A percentile compares a stretch with the other conserved stretches of the same genome.
Evolutionary conservation across 148 eudicot species (phyloP).

Genomic region (Pharnaceum exiguum): DNA sequence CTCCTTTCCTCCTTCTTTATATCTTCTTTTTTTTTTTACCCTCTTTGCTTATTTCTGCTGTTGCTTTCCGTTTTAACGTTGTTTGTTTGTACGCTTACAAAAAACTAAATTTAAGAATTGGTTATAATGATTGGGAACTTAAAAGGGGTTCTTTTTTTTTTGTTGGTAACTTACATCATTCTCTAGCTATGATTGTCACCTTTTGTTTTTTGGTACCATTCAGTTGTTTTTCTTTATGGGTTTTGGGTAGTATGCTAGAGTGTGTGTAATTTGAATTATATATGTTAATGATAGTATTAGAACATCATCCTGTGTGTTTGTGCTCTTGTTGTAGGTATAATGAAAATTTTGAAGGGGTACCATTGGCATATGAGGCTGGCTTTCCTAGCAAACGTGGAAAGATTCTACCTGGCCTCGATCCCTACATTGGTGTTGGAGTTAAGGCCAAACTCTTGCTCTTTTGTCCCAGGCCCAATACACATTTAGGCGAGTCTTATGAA

Average conservation of each 20-base stretch:
- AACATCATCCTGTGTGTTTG: too few relatives aligned
- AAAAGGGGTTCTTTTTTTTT: too few relatives aligned
- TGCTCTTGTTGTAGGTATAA: constrained; percentile 38
- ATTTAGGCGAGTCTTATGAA: constrained; percentile 47
- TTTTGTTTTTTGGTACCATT: too few relatives aligned
- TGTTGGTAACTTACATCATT: too few relatives aligned
- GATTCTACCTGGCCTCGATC: constrained; percentile 61
- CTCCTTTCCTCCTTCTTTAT: not conserved
- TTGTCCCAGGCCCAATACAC: constrained; percentile 68
- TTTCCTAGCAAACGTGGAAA: constrained; percentile 34
- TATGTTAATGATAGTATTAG: too few relatives aligned
- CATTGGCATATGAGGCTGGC: constrained; percentile 61
- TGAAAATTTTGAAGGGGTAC: constrained; percentile 76
- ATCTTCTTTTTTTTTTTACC: not conserved
- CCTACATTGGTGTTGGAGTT: constrained; percentile 54
- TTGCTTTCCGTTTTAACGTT: not conserved
- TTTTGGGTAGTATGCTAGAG: too few relatives aligned
- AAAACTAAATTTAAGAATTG: too few relatives aligned
- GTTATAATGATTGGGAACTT: too few relatives aligned
- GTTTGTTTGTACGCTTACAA: not conserved
- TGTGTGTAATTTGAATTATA: too few relatives aligned
- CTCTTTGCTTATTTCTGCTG: not conserved
- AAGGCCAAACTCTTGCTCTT: constrained; percentile 60
- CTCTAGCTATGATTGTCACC: not conserved
- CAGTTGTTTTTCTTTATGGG: too few relatives aligned